Percentiles rank a stretch among this genome's conserved stretches.
Conservation (phyloP, 2,329 filamentous ascomycete genomes). For the Penicillium sp. region DNA sequence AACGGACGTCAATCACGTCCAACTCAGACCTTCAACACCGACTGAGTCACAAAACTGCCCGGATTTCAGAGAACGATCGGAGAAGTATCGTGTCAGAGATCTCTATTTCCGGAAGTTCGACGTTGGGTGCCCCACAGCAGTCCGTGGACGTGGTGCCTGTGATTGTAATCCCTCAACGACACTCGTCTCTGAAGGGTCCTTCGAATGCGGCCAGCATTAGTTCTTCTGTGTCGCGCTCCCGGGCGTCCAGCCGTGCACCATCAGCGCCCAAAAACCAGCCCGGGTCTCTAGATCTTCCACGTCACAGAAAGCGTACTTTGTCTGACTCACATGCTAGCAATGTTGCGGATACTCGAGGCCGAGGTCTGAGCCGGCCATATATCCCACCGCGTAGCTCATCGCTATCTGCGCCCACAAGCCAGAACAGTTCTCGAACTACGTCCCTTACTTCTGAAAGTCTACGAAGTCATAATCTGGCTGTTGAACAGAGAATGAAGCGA, state of each 20-base stretch:
- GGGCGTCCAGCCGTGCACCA: slow-evolving; percentile 43
- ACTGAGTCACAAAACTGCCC: slow-evolving; percentile 56
- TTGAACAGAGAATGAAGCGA: slow-evolving; percentile 33
- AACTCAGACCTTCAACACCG: slow-evolving; percentile 52
- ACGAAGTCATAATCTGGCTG: slow-evolving; percentile 38
- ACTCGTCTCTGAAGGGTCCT: slow-evolving; percentile 47
- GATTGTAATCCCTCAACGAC: slow-evolving; percentile 53
- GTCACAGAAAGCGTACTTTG: slow-evolving; percentile 41
- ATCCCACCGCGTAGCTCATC: slow-evolving; percentile 51
- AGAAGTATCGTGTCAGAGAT: slow-evolving; percentile 50
- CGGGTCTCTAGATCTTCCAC: slow-evolving; percentile 39
- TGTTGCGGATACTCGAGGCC: slow-evolving; percentile 34
- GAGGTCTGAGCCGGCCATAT: slow-evolving; percentile 33
- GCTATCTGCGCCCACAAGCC: slow-evolving; percentile 53
- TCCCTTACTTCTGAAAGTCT: slow-evolving; percentile 52
- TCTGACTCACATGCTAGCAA: slow-evolving; percentile 45
- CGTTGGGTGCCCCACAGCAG: slow-evolving; percentile 34
- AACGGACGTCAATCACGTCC: slow-evolving; percentile 51
- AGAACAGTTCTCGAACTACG: slow-evolving; percentile 49
- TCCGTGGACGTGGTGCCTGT: slow-evolving; percentile 51
- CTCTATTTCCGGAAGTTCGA: slow-evolving; percentile 40
- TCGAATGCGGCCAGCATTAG: slow-evolving; percentile 43
- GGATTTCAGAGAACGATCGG: slow-evolving; percentile 54
- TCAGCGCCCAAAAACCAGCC: slow-evolving; percentile 40
- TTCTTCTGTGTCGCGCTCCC: slow-evolving; percentile 45